Percentiles rank a stretch among this genome's conserved stretches.
phyloP scores from a whole-genome alignment of 306 rosid species.

The Rosa multiflora region DNA sequence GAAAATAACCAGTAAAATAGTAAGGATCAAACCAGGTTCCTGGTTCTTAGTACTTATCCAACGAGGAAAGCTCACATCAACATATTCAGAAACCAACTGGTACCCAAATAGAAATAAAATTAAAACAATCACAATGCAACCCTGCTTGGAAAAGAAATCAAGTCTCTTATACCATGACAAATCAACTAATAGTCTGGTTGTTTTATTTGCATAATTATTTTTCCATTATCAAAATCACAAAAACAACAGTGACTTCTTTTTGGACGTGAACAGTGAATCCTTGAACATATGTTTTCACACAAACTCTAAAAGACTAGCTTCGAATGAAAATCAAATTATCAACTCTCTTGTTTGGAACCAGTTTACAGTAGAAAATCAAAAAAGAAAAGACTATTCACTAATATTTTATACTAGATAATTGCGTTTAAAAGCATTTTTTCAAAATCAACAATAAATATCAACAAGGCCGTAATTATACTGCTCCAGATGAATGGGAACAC shows the following conservation, averaged over 20 bases:
- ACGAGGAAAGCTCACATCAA: background rate
- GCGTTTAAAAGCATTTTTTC: background rate
- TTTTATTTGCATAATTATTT: background rate
- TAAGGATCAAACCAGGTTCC: background rate
- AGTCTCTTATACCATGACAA: background rate
- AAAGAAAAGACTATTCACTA: background rate
- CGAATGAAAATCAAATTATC: background rate
- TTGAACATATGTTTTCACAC: background rate
- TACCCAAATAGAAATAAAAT: background rate
- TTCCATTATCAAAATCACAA: background rate
- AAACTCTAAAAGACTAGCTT: background rate
- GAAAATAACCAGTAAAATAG: background rate
- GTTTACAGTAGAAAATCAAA: background rate
- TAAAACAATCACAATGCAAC: background rate
- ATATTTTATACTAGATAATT: background rate
- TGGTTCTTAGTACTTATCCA: background rate
- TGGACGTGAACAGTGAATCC: background rate
- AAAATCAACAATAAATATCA: background rate
- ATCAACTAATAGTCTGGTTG: background rate
- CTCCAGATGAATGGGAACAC: background rate
- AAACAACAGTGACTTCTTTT: background rate
- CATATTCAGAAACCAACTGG: background rate
- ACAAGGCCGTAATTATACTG: background rate
- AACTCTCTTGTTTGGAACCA: background rate
- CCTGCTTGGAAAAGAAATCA: conserved; percentile 6